These are phyloP conservation scores for Conticribra guillardii DNA, from an alignment of 108 stramenopile genomes.

Conservation along the genomic window DNA sequence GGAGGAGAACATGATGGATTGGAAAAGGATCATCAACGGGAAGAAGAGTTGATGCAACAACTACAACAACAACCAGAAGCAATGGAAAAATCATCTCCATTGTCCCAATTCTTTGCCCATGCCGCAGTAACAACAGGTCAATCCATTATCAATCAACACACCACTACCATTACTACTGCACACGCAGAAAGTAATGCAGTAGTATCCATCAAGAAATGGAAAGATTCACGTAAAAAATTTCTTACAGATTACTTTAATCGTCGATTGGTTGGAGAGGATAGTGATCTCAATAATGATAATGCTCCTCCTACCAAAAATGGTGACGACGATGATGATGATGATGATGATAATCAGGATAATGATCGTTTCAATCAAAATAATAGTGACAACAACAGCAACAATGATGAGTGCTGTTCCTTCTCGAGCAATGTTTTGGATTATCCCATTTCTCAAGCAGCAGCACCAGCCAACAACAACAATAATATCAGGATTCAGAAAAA, in stretches of 20 bases:
- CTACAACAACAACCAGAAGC: neutral
- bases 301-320: too few relatives aligned
- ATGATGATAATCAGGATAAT: too few relatives aligned
- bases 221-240: constrained; percentile 20
- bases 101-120: constrained; percentile 4
- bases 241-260: constrained; percentile 39
- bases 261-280: constrained; percentile 34
- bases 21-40: neutral
- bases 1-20: too few relatives aligned
- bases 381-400: too few relatives aligned
- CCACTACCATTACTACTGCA: too few relatives aligned
- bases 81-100: neutral
- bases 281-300: constrained; percentile 7
- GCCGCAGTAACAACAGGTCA: neutral
- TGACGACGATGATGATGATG: constrained; percentile 8
- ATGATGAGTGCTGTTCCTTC: too few relatives aligned
- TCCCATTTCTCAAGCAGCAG: too few relatives aligned
- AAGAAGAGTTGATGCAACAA: constrained; percentile 1
- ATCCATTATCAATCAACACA: neutral
- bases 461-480: too few relatives aligned
- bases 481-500: too few relatives aligned
- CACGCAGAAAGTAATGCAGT: too few relatives aligned
- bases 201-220: constrained; percentile 18
- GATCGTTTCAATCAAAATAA: too few relatives aligned
- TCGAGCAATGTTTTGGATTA: too few relatives aligned